Evolutionary conservation across 768 basidiomycete genomes (phyloP).

Genomic region (Calocera viscosa): DNA sequence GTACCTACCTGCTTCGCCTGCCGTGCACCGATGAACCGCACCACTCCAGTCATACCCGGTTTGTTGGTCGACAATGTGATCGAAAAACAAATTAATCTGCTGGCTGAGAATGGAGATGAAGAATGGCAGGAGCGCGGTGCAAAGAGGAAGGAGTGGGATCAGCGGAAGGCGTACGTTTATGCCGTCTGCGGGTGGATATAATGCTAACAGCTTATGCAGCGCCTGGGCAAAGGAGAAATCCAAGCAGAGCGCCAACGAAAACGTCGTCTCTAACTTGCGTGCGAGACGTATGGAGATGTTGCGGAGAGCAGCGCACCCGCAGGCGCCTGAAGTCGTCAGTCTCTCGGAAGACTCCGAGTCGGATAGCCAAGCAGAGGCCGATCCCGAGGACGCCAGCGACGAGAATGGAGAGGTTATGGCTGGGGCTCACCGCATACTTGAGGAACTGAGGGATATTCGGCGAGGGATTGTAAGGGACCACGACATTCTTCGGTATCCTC

Average conservation of each 20-base stretch:
- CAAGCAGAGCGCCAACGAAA: background rate
- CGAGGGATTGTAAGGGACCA: background rate
- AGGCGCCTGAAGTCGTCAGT: background rate
- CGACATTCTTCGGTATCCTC: background rate
- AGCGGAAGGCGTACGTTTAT: background rate
- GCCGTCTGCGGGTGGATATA: background rate
- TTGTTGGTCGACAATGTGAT: background rate
- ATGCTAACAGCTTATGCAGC: background rate
- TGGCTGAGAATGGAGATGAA: background rate
- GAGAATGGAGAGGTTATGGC: no score
- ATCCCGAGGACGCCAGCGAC: no score
- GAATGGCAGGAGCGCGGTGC: background rate
- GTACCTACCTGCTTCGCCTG: conserved; percentile 3
- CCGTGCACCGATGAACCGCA: background rate
- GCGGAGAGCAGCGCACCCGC: no score
- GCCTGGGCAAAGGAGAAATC: background rate
- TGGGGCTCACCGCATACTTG: no score
- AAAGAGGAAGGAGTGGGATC: background rate
- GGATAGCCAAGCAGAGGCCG: no score
- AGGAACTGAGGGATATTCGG: no score
- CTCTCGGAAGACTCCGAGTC: background rate
- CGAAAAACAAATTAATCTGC: background rate
- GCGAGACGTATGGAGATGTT: background rate
- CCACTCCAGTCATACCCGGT: background rate
- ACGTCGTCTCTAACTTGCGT: background rate